These are phyloP conservation scores for Botrytis elliptica DNA, from an alignment of 2,329 filamentous ascomycete genomes.

Conservation along the genomic window DNA sequence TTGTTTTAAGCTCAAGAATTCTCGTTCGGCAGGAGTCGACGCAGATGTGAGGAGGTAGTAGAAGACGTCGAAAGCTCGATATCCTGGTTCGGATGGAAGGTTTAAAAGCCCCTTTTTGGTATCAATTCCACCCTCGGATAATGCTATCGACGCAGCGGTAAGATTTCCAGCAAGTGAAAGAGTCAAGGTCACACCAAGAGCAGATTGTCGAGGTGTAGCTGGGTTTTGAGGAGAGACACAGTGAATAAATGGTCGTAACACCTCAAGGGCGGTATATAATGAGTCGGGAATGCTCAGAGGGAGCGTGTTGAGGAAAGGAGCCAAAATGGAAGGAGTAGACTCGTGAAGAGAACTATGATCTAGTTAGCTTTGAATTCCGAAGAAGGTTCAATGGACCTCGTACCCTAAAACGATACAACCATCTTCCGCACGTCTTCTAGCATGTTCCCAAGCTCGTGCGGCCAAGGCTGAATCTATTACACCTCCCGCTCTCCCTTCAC, in stretches of 20 bases:
- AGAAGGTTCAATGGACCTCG: slow-evolving; percentile 36
- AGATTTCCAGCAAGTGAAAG: slow-evolving; percentile 79
- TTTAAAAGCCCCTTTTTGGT: slow-evolving; percentile 76
- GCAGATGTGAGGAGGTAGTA: slow-evolving; percentile 94
- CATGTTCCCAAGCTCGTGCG: slow-evolving; percentile 91
- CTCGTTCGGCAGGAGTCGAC: slow-evolving; percentile 82
- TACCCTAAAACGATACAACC: slow-evolving; percentile 89
- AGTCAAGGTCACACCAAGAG: slow-evolving; percentile 77
- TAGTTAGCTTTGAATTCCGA: slow-evolving; percentile 4
- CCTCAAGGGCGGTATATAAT: slow-evolving; percentile 76
- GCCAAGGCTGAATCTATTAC: slow-evolving; percentile 79
- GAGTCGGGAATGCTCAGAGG: slow-evolving; percentile 75
- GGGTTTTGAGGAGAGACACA: slow-evolving; percentile 88
- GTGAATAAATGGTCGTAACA: slow-evolving; percentile 80
- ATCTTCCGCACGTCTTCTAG: slow-evolving; percentile 89
- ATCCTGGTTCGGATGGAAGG: slow-evolving; percentile 75
- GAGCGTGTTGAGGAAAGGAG: slow-evolving; percentile 76
- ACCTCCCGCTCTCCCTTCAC: slow-evolving; percentile 68
- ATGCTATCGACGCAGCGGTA: slow-evolving; percentile 69
- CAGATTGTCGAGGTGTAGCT: slow-evolving; percentile 75
- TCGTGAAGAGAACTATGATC: slow-evolving; percentile 74
- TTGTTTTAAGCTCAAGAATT: slow-evolving; percentile 78
- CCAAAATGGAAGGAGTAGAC: slow-evolving; percentile 80
- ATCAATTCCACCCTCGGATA: slow-evolving; percentile 87
- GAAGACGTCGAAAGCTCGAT: slow-evolving; percentile 94